phyloP scores from a whole-genome alignment of 2,329 filamentous ascomycete species.

The Atkinsonella hypoxylon region DNA sequence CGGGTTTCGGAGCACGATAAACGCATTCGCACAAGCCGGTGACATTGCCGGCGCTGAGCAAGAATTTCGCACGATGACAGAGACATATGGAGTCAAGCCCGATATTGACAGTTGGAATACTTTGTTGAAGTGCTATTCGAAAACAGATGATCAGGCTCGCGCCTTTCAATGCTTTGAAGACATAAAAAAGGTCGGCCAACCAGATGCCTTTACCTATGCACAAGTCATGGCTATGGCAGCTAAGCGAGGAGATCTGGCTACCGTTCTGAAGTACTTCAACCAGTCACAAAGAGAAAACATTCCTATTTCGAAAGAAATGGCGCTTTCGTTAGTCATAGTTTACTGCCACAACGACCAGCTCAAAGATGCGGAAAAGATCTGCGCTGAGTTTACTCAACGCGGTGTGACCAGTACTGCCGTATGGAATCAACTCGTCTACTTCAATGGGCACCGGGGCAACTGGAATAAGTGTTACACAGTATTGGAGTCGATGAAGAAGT shows the following conservation, averaged over 20 bases:
- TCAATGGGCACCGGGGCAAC: constrained; percentile 52
- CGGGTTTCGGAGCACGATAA: constrained; percentile 48
- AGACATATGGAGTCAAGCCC: constrained; percentile 43
- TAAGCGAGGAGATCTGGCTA: constrained; percentile 59
- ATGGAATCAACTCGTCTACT: constrained; percentile 68
- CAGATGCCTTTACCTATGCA: constrained; percentile 54
- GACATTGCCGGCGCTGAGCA: constrained; percentile 46
- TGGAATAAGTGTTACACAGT: constrained; percentile 36
- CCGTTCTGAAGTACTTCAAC: constrained; percentile 52
- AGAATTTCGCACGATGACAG: constrained; percentile 50
- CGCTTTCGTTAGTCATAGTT: constrained; percentile 54
- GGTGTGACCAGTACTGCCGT: constrained; percentile 44
- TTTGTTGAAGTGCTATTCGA: constrained; percentile 58
- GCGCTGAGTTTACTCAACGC: constrained; percentile 37
- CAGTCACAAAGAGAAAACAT: constrained; percentile 45
- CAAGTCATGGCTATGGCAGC: constrained; percentile 64
- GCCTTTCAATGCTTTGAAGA: constrained; percentile 52
- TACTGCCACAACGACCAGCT: constrained; percentile 37
- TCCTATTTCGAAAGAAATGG: constrained; percentile 42
- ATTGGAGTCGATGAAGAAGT: constrained; percentile 35
- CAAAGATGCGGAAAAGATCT: constrained; percentile 25
- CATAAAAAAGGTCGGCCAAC: constrained; percentile 37
- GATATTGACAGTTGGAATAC: constrained; percentile 61
- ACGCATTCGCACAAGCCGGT: constrained; percentile 58
- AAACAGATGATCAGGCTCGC: constrained; percentile 53